Percentiles rank a stretch among this genome's conserved stretches.
phyloP scores from a whole-genome alignment of 1,284 basidiomycete genomes.

The Cerioporus squamosus region DNA sequence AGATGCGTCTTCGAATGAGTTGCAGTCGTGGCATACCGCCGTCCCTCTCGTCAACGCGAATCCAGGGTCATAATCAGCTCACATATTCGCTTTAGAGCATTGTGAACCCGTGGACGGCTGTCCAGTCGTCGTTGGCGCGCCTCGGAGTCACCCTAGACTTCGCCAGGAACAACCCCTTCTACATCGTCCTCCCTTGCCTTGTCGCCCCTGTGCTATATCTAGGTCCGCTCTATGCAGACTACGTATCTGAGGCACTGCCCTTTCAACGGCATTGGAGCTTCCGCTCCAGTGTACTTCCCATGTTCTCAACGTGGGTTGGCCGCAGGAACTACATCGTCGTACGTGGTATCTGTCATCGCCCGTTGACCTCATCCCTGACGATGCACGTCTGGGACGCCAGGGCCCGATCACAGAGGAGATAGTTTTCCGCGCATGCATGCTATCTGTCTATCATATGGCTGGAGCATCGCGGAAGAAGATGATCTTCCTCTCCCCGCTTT shows the following conservation, averaged over 20 bases:
- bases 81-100: constrained; percentile 10
- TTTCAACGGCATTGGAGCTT: constrained; percentile 61
- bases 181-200: constrained; percentile 55
- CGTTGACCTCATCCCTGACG: neutral
- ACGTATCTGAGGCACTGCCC: constrained; percentile 61
- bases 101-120: constrained; percentile 6
- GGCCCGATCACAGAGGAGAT: constrained; percentile 93
- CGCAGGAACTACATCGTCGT: constrained; percentile 83
- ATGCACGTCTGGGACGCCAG: constrained; percentile 41
- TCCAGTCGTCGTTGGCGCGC: constrained; percentile 27
- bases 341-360: constrained; percentile 36
- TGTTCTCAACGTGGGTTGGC: constrained; percentile 58
- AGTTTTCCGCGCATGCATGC: constrained; percentile 87
- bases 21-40: no score
- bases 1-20: no score
- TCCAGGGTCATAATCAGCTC: no score
- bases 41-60: no score
- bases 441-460: constrained; percentile 74
- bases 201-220: constrained; percentile 82
- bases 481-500: constrained; percentile 83
- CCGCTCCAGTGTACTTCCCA: constrained; percentile 41
- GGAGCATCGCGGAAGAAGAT: constrained; percentile 60
- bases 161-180: constrained; percentile 25
- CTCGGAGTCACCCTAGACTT: constrained; percentile 35
- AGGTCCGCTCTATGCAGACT: constrained; percentile 79